Conservation (phyloP, 768 basidiomycete genomes). For the Tricholoma bakamatsutake region DNA sequence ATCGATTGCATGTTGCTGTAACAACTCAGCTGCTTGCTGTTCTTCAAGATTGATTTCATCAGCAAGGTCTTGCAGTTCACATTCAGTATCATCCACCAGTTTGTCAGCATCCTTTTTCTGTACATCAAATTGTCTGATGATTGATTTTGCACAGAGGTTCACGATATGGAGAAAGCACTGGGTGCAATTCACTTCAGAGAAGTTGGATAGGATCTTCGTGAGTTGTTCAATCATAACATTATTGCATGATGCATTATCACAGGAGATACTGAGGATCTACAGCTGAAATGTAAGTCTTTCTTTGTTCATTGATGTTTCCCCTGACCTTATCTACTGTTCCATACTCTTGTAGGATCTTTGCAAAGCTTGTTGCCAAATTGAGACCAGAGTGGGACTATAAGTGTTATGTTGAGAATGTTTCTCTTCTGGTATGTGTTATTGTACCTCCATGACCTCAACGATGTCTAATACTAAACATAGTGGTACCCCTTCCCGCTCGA, state of each 20-base stretch:
- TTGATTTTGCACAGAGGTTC: conserved; percentile 15
- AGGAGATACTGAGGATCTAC: conserved; percentile 22
- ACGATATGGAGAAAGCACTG: too few species aligned
- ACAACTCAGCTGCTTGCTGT: not conserved
- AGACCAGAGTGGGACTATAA: conserved; percentile 26
- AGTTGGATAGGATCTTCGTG: too few species aligned
- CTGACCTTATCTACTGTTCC: conserved; percentile 26
- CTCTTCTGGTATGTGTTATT: not conserved
- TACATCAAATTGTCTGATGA: conserved; percentile 25
- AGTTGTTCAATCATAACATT: too few species aligned
- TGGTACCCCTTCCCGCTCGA: conserved; percentile 18
- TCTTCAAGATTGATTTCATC: not conserved
- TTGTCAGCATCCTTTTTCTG: conserved; percentile 2
- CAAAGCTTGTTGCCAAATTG: conserved; percentile 30
- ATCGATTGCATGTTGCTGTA: not conserved
- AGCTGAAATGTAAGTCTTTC: conserved; percentile 8
- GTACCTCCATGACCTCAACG: conserved; percentile 20
- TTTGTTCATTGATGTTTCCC: not conserved
- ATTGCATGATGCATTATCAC: too few species aligned
- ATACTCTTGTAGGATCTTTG: conserved; percentile 26
- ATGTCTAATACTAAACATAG: conserved; percentile 25
- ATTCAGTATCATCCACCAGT: not conserved
- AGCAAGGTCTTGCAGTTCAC: conserved; percentile 1
- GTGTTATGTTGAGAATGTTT: not conserved
- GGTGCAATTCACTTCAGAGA: too few species aligned